A percentile compares a stretch with the other conserved stretches of the same genome.
These are phyloP conservation scores for Arctium minus DNA, from an alignment of 129 eudicot species.

Conservation along the genomic window DNA sequence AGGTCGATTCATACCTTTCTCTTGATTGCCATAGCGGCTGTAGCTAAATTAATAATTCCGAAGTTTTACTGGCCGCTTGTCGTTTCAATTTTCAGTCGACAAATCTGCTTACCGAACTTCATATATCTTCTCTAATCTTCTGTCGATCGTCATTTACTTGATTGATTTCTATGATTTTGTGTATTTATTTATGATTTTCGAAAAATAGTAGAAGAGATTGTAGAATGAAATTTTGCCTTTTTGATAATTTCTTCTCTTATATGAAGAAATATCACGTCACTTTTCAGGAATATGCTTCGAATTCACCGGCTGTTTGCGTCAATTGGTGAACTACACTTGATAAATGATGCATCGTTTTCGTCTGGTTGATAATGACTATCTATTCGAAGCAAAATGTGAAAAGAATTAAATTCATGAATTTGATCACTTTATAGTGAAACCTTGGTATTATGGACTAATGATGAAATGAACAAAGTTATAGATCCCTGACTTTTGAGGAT, in stretches of 20 bases:
- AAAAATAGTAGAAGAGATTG: not conserved
- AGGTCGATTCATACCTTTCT: slow-evolving; percentile 14
- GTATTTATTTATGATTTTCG: not conserved
- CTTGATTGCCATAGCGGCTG: slow-evolving; percentile 37
- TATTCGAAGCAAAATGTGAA: no score
- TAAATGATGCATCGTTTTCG: not conserved
- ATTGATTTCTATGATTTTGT: not conserved
- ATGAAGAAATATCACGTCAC: not conserved
- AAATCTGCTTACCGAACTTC: slow-evolving; percentile 44
- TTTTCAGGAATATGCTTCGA: slow-evolving; percentile 20
- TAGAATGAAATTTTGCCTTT: not conserved
- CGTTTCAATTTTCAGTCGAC: slow-evolving; percentile 22
- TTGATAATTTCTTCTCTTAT: not conserved
- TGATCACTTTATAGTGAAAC: no score
- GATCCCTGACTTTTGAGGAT: not conserved
- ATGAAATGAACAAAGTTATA: not conserved
- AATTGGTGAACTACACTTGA: not conserved
- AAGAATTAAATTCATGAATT: no score
- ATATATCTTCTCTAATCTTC: not conserved
- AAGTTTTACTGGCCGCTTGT: slow-evolving; percentile 40
- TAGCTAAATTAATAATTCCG: slow-evolving; percentile 14
- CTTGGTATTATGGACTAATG: not conserved
- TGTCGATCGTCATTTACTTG: not conserved
- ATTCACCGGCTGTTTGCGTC: not conserved
- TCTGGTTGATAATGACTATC: no score